Conservation (phyloP, 139 green algal species). For the Coelastrella sp. region DNA sequence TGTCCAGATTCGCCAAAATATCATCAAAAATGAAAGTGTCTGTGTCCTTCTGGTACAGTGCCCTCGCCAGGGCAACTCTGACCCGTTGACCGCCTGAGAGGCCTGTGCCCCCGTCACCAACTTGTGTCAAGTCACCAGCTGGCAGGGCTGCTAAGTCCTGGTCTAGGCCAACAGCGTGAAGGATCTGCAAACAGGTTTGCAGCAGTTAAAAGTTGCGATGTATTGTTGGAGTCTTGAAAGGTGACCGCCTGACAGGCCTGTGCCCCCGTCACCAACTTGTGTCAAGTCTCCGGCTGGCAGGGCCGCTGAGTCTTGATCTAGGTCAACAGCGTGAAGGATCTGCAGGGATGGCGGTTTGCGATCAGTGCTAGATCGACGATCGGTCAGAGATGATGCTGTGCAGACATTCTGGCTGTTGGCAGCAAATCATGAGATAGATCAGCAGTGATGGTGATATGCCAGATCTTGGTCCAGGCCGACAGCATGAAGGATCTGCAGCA, state of each 20-base stretch:
- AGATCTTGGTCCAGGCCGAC: too few species aligned
- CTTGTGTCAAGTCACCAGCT: slow-evolving; percentile 62
- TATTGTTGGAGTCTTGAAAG: too few species aligned
- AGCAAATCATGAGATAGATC: too few species aligned
- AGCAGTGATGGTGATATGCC: too few species aligned
- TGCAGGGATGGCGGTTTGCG: too few species aligned
- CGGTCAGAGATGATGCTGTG: too few species aligned
- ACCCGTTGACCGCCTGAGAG: slow-evolving; percentile 58
- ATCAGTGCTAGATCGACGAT: too few species aligned
- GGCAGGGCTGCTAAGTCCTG: slow-evolving; percentile 71
- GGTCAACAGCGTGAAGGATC: slow-evolving; percentile 50
- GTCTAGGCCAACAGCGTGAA: slow-evolving; percentile 73
- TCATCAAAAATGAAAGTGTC: slow-evolving; percentile 76
- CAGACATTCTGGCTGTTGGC: too few species aligned
- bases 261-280: slow-evolving; percentile 58
- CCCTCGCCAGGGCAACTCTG: slow-evolving; percentile 70
- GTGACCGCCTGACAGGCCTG: slow-evolving; percentile 36
- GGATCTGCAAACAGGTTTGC: slow-evolving; percentile 55
- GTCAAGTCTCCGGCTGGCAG: too few species aligned
- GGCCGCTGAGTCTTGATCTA: too few species aligned
- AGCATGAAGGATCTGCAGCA: neutral
- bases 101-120: slow-evolving; percentile 70
- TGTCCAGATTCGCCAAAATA: slow-evolving; percentile 79
- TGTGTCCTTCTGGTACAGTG: slow-evolving; percentile 71
- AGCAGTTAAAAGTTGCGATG: neutral